Conservation (phyloP, 805 yeast species). For the Sporopachydermia quercuum region DNA sequence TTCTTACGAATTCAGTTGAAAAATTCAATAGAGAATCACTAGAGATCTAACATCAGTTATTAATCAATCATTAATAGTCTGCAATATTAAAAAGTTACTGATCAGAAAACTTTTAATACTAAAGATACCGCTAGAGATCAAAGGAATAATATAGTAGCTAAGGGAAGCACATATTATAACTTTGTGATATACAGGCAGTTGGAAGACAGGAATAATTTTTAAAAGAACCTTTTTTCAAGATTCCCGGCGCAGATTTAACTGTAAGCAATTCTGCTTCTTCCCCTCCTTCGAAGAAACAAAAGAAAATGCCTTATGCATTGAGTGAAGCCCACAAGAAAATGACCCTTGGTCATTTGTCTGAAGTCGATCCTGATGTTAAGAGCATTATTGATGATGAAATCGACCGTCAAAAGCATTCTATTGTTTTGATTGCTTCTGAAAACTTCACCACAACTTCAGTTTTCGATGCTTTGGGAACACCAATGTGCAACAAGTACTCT, state of each 20-base stretch:
- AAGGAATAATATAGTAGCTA: too few relatives aligned
- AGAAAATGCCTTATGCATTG: constrained; percentile 41
- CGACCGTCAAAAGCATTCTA: constrained; percentile 83
- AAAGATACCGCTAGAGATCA: too few relatives aligned
- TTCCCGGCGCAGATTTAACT: background rate
- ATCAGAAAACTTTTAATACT: too few relatives aligned
- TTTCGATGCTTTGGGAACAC: constrained; percentile 91
- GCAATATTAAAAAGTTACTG: too few relatives aligned
- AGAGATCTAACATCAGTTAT: too few relatives aligned
- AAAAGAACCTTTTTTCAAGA: background rate
- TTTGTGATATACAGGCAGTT: too few relatives aligned
- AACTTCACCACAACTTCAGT: constrained; percentile 94
- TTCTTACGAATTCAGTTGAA: too few relatives aligned
- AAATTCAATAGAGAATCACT: too few relatives aligned
- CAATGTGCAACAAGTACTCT: constrained; percentile 96
- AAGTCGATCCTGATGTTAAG: constrained; percentile 70
- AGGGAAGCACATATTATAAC: too few relatives aligned
- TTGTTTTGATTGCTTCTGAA: constrained; percentile 91
- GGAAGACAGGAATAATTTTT: too few relatives aligned
- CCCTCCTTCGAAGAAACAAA: background rate
- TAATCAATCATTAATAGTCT: too few relatives aligned
- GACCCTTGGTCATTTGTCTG: constrained; percentile 36
- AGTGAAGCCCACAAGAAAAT: constrained; percentile 50
- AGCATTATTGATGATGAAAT: constrained; percentile 65
- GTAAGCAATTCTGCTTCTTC: background rate